phyloP scores from a whole-genome alignment of 805 yeast species.

The Candida coquimbonensis region DNA sequence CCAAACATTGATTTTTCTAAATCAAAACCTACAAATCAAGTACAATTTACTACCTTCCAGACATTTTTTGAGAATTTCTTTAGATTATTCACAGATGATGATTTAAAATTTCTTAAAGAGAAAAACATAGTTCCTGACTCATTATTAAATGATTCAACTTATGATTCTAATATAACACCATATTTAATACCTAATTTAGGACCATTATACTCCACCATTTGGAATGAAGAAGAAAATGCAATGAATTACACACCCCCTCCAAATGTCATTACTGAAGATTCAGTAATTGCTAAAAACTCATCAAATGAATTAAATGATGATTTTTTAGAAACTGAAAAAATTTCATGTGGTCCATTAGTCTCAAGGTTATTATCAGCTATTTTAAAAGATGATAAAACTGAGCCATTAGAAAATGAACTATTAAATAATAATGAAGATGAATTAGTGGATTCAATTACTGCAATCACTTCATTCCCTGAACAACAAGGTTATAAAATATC shows the following conservation, averaged over 20 bases:
- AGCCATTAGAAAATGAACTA: conserved; percentile 10
- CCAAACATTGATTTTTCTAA: conserved; percentile 84
- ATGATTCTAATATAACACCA: conserved; percentile 67
- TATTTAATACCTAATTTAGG: conserved; percentile 83
- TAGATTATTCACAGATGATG: conserved; percentile 74
- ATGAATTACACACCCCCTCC: conserved; percentile 44
- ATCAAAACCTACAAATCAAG: conserved; percentile 82
- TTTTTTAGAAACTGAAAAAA: conserved; percentile 57
- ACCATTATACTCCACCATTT: conserved; percentile 68
- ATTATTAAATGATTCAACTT: conserved; percentile 33
- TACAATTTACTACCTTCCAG: conserved; percentile 83
- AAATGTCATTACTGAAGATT: conserved; percentile 33
- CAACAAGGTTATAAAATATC: conserved; percentile 44
- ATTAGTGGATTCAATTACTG: conserved; percentile 20
- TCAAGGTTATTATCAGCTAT: conserved; percentile 80
- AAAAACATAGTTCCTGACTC: conserved; percentile 49
- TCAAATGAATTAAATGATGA: conserved; percentile 53
- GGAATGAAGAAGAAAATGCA: conserved; percentile 77
- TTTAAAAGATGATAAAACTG: conserved; percentile 34
- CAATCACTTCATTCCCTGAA: conserved; percentile 28
- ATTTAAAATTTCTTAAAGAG: conserved; percentile 62
- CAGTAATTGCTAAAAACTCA: conserved; percentile 49
- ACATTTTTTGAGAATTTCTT: conserved; percentile 81
- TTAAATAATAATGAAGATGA: conserved; percentile 14
- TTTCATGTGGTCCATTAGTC: conserved; percentile 88